A percentile compares a stretch with the other conserved stretches of the same genome.
Conservation (phyloP, 2,329 filamentous ascomycete species). For the Cadophora sp. region DNA sequence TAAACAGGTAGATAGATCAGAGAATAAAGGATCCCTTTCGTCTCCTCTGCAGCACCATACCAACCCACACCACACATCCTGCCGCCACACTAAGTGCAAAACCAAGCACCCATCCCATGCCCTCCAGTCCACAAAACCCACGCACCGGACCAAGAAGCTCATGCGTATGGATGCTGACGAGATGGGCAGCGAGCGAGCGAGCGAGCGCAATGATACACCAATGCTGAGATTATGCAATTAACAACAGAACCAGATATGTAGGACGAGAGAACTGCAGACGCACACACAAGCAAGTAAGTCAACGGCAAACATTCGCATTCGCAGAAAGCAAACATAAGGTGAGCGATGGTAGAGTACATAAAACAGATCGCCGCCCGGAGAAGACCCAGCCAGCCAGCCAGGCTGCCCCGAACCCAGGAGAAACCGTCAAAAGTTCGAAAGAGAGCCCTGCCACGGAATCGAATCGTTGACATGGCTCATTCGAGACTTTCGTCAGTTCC, state of each 20-base stretch:
- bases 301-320: slow-evolving; percentile 4
- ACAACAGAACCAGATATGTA: background rate
- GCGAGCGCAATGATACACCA: background rate
- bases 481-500: background rate
- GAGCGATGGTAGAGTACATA: slow-evolving; percentile 28
- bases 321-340: slow-evolving; percentile 22
- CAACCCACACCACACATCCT: background rate
- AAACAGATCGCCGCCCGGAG: slow-evolving; percentile 17
- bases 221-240: background rate
- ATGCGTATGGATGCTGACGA: background rate
- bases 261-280: background rate
- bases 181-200: background rate
- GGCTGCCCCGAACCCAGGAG: background rate
- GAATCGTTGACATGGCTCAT: background rate
- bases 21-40: background rate
- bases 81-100: background rate
- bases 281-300: slow-evolving; percentile 12
- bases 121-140: background rate
- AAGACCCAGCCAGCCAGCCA: slow-evolving; percentile 9
- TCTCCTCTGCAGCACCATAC: background rate
- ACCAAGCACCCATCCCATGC: background rate
- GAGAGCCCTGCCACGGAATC: background rate
- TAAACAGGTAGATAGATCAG: background rate
- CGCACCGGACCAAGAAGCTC: background rate
- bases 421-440: background rate